A percentile compares a stretch with the other conserved stretches of the same genome.
phyloP scores from a whole-genome alignment of 176 grass and related monocot species.

The Avena sativa region DNA sequence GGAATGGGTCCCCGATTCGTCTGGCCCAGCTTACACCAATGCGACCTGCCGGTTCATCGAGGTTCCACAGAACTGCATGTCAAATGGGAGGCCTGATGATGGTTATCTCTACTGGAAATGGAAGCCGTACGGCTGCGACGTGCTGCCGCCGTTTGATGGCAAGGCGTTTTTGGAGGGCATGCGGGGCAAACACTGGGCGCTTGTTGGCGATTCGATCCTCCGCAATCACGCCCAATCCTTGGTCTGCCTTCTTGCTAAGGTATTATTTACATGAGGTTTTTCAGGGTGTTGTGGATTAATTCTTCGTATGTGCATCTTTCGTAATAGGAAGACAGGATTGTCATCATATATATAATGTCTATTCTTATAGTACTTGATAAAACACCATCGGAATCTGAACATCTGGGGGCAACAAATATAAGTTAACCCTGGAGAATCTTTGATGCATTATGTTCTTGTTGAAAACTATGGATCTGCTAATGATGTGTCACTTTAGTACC shows the following conservation, averaged over 20 bases:
- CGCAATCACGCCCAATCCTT: conserved; percentile 92
- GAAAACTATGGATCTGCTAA: not conserved
- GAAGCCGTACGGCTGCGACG: conserved; percentile 79
- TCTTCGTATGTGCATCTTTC: not conserved
- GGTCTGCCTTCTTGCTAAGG: conserved; percentile 92
- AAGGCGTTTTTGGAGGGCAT: conserved; percentile 72
- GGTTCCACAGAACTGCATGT: conserved; percentile 85
- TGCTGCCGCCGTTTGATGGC: conserved; percentile 62
- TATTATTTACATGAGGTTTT: conserved; percentile 16
- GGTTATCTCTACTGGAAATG: conserved; percentile 88
- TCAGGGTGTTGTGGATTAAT: not conserved
- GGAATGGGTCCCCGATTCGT: conserved; percentile 68
- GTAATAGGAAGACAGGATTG: not conserved
- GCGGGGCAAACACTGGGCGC: conserved; percentile 74
- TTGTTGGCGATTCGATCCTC: conserved; percentile 92
- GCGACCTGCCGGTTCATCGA: conserved; percentile 87
- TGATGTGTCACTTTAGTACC: not conserved
- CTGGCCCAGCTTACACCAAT: conserved; percentile 77
- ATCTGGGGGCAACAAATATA: not conserved
- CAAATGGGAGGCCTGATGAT: conserved; percentile 78
- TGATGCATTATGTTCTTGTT: conserved; percentile 11
- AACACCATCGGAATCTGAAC: too few relatives aligned
- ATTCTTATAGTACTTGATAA: too few relatives aligned
- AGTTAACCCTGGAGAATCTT: not conserved
- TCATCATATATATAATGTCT: not conserved